phyloP scores from a whole-genome alignment of 495 filamentous ascomycete species.

The Hypoxylon rickii region DNA sequence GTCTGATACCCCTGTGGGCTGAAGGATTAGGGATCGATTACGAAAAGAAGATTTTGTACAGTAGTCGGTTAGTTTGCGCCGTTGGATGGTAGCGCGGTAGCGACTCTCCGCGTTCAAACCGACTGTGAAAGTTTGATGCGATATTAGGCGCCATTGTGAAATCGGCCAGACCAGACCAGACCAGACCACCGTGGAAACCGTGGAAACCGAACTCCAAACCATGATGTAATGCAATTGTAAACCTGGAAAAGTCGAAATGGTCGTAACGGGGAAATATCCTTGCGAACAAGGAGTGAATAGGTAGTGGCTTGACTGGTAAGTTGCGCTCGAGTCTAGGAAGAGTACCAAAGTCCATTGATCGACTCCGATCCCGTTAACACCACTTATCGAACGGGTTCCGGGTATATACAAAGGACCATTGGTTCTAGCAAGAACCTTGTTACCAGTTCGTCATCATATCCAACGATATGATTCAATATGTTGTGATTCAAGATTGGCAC shows the following conservation, averaged over 20 bases:
- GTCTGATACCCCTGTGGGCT: slow-evolving; percentile 6
- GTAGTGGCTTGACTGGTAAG: too few species aligned
- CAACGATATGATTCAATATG: slow-evolving; percentile 6
- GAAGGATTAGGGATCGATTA: too few species aligned
- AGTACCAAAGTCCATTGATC: too few species aligned
- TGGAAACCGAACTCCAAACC: slow-evolving; percentile 26
- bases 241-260: slow-evolving; percentile 10
- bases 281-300: too few species aligned
- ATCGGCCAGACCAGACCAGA: slow-evolving; percentile 4
- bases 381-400: neutral
- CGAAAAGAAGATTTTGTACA: slow-evolving; percentile 14
- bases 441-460: slow-evolving; percentile 10
- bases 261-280: neutral
- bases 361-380: neutral
- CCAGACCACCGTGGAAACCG: slow-evolving; percentile 1
- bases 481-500: slow-evolving; percentile 2
- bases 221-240: slow-evolving; percentile 19
- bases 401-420: slow-evolving; percentile 19
- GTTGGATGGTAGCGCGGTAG: too few species aligned
- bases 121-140: neutral
- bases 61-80: neutral
- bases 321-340: too few species aligned
- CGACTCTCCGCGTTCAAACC: neutral
- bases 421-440: slow-evolving; percentile 2
- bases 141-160: neutral